Evolutionary conservation across 2,329 filamentous ascomycete species (phyloP).

Genomic region (Aspergillus phoenicis): DNA sequence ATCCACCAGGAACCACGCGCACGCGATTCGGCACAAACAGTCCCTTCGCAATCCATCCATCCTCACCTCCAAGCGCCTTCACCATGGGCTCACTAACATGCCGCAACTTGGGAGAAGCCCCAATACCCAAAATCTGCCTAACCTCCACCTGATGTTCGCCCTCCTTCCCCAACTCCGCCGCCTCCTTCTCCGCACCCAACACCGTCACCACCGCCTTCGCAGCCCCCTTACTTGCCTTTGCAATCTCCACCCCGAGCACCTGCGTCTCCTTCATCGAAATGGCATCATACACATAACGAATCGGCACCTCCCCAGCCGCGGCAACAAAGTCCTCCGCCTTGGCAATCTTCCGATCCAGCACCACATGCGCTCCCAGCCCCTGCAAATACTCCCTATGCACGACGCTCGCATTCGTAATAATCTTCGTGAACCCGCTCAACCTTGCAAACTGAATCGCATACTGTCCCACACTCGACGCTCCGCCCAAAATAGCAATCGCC

Average conservation of each 20-base stretch:
- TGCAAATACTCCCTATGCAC: slow-evolving; percentile 25
- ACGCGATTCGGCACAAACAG: slow-evolving; percentile 33
- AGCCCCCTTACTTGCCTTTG: slow-evolving; percentile 23
- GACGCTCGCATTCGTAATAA: slow-evolving; percentile 37
- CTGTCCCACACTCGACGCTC: slow-evolving; percentile 39
- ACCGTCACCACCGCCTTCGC: slow-evolving; percentile 18
- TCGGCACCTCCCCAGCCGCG: slow-evolving; percentile 28
- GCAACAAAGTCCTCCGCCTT: slow-evolving; percentile 24
- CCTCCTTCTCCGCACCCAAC: neutral
- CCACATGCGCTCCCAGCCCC: slow-evolving; percentile 30
- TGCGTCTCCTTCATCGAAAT: slow-evolving; percentile 36
- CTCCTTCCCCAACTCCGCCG: neutral
- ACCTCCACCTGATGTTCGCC: slow-evolving; percentile 17
- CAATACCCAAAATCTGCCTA: slow-evolving; percentile 26
- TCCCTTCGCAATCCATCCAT: slow-evolving; percentile 31
- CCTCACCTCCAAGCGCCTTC: slow-evolving; percentile 20
- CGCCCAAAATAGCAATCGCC: slow-evolving; percentile 36
- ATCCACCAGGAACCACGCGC: slow-evolving; percentile 31
- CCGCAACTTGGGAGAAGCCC: slow-evolving; percentile 29
- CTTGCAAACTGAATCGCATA: slow-evolving; percentile 39
- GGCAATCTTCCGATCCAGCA: slow-evolving; percentile 26
- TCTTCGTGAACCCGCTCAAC: slow-evolving; percentile 37
- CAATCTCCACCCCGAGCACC: slow-evolving; percentile 32
- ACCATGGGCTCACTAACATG: slow-evolving; percentile 35
- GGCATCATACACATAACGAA: slow-evolving; percentile 36